These are phyloP conservation scores for Moringa oleifera DNA, from an alignment of 345 rosid species.

Conservation along the genomic window DNA sequence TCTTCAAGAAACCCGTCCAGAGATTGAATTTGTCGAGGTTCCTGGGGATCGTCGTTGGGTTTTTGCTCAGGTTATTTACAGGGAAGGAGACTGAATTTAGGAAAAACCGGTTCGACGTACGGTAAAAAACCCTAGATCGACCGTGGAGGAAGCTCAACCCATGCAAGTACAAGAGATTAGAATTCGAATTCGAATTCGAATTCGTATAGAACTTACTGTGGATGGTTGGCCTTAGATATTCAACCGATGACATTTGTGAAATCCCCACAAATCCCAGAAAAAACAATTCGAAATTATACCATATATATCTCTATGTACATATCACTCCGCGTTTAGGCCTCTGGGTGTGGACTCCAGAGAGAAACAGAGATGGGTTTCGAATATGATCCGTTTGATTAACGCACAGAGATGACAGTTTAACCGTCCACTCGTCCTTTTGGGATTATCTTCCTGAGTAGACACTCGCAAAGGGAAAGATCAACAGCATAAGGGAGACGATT, in stretches of 20 bases:
- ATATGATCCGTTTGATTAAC: conserved; percentile 30
- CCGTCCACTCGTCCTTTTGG: not conserved
- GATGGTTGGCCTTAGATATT: conserved; percentile 30
- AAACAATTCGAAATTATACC: not conserved
- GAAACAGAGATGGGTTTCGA: conserved; percentile 10
- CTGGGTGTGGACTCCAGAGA: too few species aligned
- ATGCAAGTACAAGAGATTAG: conserved; percentile 27
- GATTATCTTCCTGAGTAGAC: not conserved
- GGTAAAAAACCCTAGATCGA: conserved; percentile 39
- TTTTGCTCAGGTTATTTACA: conserved; percentile 3
- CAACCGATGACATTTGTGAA: conserved; percentile 37
- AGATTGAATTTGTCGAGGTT: conserved; percentile 17
- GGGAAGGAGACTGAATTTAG: conserved; percentile 25
- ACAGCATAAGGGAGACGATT: not conserved
- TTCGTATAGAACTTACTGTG: conserved; percentile 19
- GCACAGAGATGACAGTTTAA: not conserved
- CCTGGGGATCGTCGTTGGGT: conserved; percentile 4
- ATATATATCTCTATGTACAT: conserved; percentile 15
- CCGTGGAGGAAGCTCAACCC: conserved; percentile 25
- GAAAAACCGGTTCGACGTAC: conserved; percentile 25
- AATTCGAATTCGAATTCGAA: conserved; percentile 14
- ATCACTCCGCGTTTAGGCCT: too few species aligned
- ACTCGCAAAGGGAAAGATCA: not conserved
- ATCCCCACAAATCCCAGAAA: conserved; percentile 35
- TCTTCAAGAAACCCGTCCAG: conserved; percentile 32